Conservation (phyloP, 805 yeast genomes). For the Nakazawaea laoshanensis region DNA sequence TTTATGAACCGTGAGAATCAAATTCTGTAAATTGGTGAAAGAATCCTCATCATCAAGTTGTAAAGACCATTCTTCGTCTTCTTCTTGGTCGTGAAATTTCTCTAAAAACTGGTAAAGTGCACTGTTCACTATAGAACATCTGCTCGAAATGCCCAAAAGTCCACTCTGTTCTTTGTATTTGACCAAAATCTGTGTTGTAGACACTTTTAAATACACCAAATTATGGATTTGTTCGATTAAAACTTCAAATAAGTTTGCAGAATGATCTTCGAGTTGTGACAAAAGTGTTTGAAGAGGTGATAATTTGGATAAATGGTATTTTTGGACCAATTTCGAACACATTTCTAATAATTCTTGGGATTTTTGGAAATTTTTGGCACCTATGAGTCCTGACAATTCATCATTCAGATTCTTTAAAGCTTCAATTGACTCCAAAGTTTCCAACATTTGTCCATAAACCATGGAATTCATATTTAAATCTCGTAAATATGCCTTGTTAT, state of each 20-base stretch:
- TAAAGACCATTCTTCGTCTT: conserved; percentile 21
- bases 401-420: conserved; percentile 51
- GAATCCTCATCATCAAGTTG: conserved; percentile 16
- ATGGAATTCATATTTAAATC: conserved; percentile 60
- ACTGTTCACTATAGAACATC: conserved; percentile 29
- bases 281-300: conserved; percentile 43
- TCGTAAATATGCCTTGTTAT: conserved; percentile 41
- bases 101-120: conserved; percentile 27
- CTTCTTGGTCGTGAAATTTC: conserved; percentile 15
- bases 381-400: conserved; percentile 55
- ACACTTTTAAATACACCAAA: conserved; percentile 51
- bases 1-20: conserved; percentile 22
- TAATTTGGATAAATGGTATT: conserved; percentile 48
- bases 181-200: conserved; percentile 5
- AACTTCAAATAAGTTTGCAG: conserved; percentile 55
- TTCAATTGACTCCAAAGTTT: conserved; percentile 60
- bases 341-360: conserved; percentile 28
- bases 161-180: neutral
- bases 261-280: conserved; percentile 45
- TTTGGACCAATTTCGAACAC: conserved; percentile 35
- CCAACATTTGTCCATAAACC: conserved; percentile 60
- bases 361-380: conserved; percentile 57
- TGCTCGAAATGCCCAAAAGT: conserved; percentile 38
- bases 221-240: conserved; percentile 70
- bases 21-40: conserved; percentile 15